Evolutionary conservation across 371 early-diverging fungal species (phyloP).

Genomic region (Mortierella sp.): DNA sequence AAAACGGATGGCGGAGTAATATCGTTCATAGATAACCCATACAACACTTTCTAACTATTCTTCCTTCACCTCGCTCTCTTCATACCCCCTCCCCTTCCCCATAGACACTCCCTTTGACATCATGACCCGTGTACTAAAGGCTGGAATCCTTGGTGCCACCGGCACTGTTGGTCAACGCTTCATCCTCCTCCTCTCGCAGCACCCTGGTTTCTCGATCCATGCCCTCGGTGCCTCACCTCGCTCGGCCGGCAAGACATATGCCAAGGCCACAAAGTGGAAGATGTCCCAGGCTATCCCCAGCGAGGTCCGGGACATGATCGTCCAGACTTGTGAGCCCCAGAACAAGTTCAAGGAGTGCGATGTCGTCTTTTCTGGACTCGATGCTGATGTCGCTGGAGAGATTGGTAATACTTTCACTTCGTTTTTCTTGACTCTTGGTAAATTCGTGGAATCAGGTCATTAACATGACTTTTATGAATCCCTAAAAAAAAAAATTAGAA

Average conservation of each 20-base stretch:
- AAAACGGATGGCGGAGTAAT: no score
- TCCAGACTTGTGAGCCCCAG: conserved; percentile 81
- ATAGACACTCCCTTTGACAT: background rate
- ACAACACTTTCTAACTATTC: no score
- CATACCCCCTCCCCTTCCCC: background rate
- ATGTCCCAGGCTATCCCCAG: conserved; percentile 82
- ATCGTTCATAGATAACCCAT: no score
- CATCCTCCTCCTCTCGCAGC: conserved; percentile 85
- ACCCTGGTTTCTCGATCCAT: conserved; percentile 89
- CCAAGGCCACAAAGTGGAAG: conserved; percentile 88
- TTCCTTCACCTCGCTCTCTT: no score
- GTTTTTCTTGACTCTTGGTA: background rate
- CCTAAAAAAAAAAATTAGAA: no score
- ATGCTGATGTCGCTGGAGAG: conserved; percentile 93
- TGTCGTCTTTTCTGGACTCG: conserved; percentile 94
- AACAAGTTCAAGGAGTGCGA: conserved; percentile 83
- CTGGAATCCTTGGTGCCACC: conserved; percentile 96
- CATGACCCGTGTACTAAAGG: conserved; percentile 63
- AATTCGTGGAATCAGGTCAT: background rate
- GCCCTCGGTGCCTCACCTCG: conserved; percentile 93
- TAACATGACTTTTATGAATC: no score
- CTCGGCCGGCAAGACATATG: conserved; percentile 90
- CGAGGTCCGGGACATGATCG: conserved; percentile 65
- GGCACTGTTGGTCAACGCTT: conserved; percentile 99
- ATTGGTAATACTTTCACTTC: conserved; percentile 68